Evolutionary conservation across 2,329 filamentous ascomycete genomes (phyloP).

Genomic region (Aspergillus eucalypticola): DNA sequence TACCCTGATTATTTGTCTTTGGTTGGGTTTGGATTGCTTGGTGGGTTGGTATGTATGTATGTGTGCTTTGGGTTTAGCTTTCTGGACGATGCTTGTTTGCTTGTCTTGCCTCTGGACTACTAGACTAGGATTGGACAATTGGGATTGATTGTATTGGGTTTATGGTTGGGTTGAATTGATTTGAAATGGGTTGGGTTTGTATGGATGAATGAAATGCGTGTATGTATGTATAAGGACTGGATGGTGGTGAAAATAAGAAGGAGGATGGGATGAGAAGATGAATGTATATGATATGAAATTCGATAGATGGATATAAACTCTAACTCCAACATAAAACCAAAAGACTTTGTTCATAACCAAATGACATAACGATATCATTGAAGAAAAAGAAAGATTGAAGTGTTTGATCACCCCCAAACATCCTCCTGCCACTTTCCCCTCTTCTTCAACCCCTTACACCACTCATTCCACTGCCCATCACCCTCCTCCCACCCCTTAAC

Average conservation of each 20-base stretch:
- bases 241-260: too few relatives aligned
- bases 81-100: not conserved
- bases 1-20: not conserved
- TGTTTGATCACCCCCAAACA: constrained; percentile 43
- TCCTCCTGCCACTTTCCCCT: constrained; percentile 57
- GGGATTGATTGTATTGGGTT: not conserved
- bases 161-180: not conserved
- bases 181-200: not conserved
- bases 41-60: not conserved
- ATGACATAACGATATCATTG: too few relatives aligned
- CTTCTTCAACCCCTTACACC: constrained; percentile 52
- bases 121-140: too few relatives aligned
- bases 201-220: not conserved
- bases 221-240: not conserved
- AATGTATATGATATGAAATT: not conserved
- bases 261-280: too few relatives aligned
- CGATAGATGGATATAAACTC: not conserved
- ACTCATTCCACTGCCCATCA: constrained; percentile 46
- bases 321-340: too few relatives aligned
- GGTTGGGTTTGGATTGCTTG: not conserved
- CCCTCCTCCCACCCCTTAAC: constrained; percentile 36
- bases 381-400: too few relatives aligned
- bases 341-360: not conserved
- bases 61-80: not conserved
- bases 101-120: not conserved